Base-by-base conservation (phyloP, 768 basidiomycete genomes). In the Suillus fuscotomentosus region DNA sequence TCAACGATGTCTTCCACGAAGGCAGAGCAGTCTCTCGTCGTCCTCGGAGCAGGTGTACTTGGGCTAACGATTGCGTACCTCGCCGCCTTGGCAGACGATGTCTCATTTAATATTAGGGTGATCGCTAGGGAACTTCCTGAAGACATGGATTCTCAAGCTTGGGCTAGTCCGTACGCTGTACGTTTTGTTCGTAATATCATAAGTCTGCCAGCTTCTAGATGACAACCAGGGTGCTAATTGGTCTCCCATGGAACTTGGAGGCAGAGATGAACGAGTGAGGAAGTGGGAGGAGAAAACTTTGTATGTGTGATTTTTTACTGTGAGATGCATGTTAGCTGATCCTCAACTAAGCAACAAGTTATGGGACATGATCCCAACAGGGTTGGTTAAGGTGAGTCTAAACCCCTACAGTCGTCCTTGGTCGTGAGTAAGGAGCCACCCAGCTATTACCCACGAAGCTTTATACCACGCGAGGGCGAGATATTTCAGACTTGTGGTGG, bases 131-230 rank as follows among this genome's bases (percentile, higher is more conserved):
- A 79, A 51, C 74, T 78, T 70, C 76, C 77, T 1, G 70, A 75
- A 54, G 76, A 76, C 43, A 73, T 70, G 69, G 74, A 76, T 55
- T 83, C 81, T 3, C 82, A 82, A 60, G 81, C 76, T 7, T 84
- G 80, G 73, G 75, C 83, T 9, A 83, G 80, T 60, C 83, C 84
- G n/a, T 84, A 83, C 73, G 83, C 83, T 63, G 83, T 82, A 65
- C 61, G 80, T 72, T 53, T 31, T 41, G 24, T 59, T 39, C 14
- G 43, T 17, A 27, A 20, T 47, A 11, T 60, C 38, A 22, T 9
- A 42, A 41, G 15, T 15, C 60, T 15, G 14, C 17, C 31, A 51
- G n/a, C 20, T 2, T 59, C 39, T 20, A 27, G n/a, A 59, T 34
- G 13, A 65, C 24, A 41, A 5, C 1, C 56, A 83, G 82, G 82